Evolutionary conservation across 495 filamentous ascomycete genomes (phyloP).

Genomic region (Tuber indicum): DNA sequence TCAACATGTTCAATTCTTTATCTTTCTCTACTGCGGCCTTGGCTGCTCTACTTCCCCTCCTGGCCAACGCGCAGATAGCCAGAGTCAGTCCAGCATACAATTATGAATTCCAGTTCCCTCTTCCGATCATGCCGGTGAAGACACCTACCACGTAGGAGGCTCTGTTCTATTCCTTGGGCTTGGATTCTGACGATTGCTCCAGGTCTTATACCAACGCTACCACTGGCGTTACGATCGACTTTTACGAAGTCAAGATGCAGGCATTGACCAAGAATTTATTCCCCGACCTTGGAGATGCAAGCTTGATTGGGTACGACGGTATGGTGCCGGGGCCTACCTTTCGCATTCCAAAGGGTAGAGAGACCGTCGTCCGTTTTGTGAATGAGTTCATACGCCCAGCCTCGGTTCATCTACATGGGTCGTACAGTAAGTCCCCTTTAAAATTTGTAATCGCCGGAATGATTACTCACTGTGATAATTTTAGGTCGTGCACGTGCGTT

Average conservation of each 20-base stretch:
- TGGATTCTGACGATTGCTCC: background rate
- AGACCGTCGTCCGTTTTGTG: constrained; percentile 51
- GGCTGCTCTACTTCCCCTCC: constrained; percentile 15
- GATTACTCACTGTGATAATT: constrained; percentile 5
- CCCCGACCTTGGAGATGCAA: constrained; percentile 47
- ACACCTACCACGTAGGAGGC: constrained; percentile 30
- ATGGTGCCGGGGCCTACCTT: constrained; percentile 54
- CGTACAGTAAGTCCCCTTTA: constrained; percentile 43
- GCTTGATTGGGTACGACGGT: constrained; percentile 52
- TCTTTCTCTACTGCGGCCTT: constrained; percentile 5
- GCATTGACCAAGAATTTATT: constrained; percentile 49
- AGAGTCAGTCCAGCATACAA: constrained; percentile 44
- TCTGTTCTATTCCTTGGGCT: constrained; percentile 27
- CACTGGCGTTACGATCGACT: constrained; percentile 39
- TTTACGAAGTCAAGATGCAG: constrained; percentile 50
- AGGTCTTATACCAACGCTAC: constrained; percentile 29
- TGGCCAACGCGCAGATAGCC: constrained; percentile 11
- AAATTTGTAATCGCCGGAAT: background rate
- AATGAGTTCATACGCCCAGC: constrained; percentile 47
- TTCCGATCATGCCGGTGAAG: constrained; percentile 51
- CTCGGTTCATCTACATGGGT: constrained; percentile 53
- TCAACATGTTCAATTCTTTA: constrained; percentile 5
- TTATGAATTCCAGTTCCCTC: constrained; percentile 46
- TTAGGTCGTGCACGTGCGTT: constrained; percentile 13
- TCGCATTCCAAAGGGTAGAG: constrained; percentile 45